phyloP scores from a whole-genome alignment of 345 rosid species.

The Gossypium arboreum region DNA sequence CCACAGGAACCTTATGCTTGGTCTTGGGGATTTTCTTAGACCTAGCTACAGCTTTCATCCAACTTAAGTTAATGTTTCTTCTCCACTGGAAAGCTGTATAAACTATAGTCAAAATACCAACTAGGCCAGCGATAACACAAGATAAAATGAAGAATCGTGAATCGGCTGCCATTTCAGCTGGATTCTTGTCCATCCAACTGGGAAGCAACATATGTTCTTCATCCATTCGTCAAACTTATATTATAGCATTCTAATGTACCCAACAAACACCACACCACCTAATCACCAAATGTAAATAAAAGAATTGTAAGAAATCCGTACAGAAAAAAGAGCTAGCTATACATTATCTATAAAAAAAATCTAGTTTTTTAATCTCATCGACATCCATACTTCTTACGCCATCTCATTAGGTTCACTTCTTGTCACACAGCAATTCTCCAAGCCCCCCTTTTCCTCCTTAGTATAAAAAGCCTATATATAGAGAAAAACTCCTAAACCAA shows the following conservation, averaged over 20 bases:
- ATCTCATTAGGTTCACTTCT: constrained; percentile 3
- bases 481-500: background rate
- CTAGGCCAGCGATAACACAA: constrained; percentile 62
- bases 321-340: background rate
- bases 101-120: constrained; percentile 80
- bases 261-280: background rate
- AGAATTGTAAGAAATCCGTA: background rate
- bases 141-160: constrained; percentile 61
- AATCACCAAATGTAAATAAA: background rate
- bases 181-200: constrained; percentile 44
- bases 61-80: constrained; percentile 82
- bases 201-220: constrained; percentile 48
- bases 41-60: constrained; percentile 92
- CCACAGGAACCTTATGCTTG: constrained; percentile 59
- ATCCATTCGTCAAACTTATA: constrained; percentile 46
- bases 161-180: constrained; percentile 39
- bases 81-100: constrained; percentile 96
- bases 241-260: constrained; percentile 23
- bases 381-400: constrained; percentile 5
- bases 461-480: background rate
- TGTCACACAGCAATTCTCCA: background rate
- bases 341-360: background rate
- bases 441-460: background rate
- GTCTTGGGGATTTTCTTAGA: constrained; percentile 90
- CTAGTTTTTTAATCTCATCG: background rate